Base-by-base conservation (phyloP, 1,284 basidiomycete genomes). In the Marasmius sp. region DNA sequence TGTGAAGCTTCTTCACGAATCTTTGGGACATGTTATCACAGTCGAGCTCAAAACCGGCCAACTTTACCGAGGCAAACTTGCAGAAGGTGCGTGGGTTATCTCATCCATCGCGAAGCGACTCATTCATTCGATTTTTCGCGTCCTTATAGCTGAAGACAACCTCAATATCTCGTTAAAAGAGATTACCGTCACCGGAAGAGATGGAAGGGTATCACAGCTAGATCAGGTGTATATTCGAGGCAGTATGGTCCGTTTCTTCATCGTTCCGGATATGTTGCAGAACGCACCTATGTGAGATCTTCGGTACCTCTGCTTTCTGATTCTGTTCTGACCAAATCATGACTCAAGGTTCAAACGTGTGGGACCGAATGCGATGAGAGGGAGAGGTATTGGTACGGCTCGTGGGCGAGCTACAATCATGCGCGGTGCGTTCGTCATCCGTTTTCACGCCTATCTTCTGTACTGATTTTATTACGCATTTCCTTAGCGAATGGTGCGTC, bases 191-290 rank as follows among this genome's bases (percentile, higher is more conserved):
- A 99, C 97, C 11, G 95, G 94, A 60, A 89, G 97, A 62, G 97
- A 99, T 82, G 97, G 97, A 53, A 93, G 97, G 71, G 95, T 99
- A 49, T 97, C 96, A n/a, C 97, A 99, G 76, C 84, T 99, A 60
- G 97, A 99, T 81, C 97, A 98, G 77, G 96, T 98, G 48, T 99
- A 99, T 79, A 99, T 99, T 70, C 86, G 97, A 68, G 97, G 97
- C 67, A 96, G 93, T 76, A 98, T 98, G 94, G 81, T 97, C 71
- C 87, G 95, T 70, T 98, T 98, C 84, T 97, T 98, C 81, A 98
- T 99, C 74, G 97, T 99, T 33, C 97, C 97, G 55, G 97, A 99
- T 77, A 98, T 99, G 92, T 83, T 99, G 68, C 94, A 98, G 73
- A 98, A 99, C 75, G 97, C 97, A 33, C 97, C 97, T 20, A 99